These are phyloP conservation scores for Diaporthe amygdali DNA, from an alignment of 2,329 filamentous ascomycete genomes.

Conservation along the genomic window DNA sequence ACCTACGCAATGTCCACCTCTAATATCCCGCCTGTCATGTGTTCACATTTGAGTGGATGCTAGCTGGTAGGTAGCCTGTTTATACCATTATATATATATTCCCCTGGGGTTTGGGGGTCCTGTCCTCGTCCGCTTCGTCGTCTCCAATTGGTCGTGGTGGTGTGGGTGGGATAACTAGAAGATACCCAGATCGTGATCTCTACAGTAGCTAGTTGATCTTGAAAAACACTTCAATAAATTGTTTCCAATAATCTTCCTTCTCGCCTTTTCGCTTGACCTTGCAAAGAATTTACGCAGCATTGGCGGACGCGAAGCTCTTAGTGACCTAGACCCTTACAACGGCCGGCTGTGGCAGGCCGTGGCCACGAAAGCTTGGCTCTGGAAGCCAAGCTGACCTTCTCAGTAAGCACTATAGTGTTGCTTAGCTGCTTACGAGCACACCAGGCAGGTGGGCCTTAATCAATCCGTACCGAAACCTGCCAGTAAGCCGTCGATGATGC, in stretches of 20 bases:
- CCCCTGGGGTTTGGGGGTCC: constrained; percentile 25
- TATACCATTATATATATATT: constrained; percentile 34
- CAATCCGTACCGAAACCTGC: neutral
- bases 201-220: constrained; percentile 10
- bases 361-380: too few relatives aligned
- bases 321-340: too few relatives aligned
- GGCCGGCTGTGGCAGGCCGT: too few relatives aligned
- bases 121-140: constrained; percentile 14
- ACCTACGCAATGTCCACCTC: constrained; percentile 4
- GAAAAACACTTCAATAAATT: neutral
- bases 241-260: neutral
- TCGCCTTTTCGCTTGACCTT: too few relatives aligned
- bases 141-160: neutral
- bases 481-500: neutral
- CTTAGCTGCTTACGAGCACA: neutral
- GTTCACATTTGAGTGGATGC: constrained; percentile 8
- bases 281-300: too few relatives aligned
- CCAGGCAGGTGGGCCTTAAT: neutral
- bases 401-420: too few relatives aligned
- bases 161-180: neutral
- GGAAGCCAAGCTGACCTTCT: neutral
- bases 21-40: constrained; percentile 24
- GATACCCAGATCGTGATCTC: constrained; percentile 14
- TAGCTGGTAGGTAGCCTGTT: constrained; percentile 31
- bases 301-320: too few relatives aligned